Evolutionary conservation across 2,329 filamentous ascomycete genomes (phyloP), one percentile per base, ranked within the genome.

Genomic region (Ilyonectria destructans): DNA sequence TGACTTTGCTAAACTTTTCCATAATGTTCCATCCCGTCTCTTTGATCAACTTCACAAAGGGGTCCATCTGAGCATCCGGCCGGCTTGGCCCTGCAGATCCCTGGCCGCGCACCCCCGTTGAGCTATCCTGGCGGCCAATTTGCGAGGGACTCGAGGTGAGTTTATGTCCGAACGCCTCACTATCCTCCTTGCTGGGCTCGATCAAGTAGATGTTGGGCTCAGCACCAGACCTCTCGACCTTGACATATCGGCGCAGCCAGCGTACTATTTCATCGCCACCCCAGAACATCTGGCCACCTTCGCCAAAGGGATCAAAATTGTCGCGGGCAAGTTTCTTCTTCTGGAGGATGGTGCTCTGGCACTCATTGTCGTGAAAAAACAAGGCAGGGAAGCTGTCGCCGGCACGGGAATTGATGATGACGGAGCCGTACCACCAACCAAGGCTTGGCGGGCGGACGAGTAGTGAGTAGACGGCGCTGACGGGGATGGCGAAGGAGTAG

Each of bases 331-430:
- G 85, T 82, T 92, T 94, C 86, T 96, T 97, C 83, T 97, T 94
- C 81, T 98, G 96, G 63, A 97, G 82, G 23, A 98, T 97, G 0
- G 96, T 99, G 60, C 93, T 97, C 82, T 97, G 93, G 77, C 96
- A 99, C 83, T 99, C 96, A 70, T 91, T 95, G 77, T 99, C 96
- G 80, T 99, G 96, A 83, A 99, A 99, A 83, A 99, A 99, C 1
- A 99, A 85, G 0, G 96, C 95, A 0, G 96, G 96, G 74, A 98
- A 97, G 79, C 93, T 96, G 79, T 98, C 95, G 4, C 97, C 97
- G 1, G 92, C 91, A 13, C 93, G 87, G 1, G 93, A 94, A 79
- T 99, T 99, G 83, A 99, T 94, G 65, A 99, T 92, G 31, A 99
- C 83, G 70, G 95, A 97, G 37, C 96, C 96, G 80, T 97, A 98